Percentiles rank a stretch among this genome's conserved stretches.
These are phyloP conservation scores for Rhypophila decipiens DNA, from an alignment of 495 filamentous ascomycete genomes.

Conservation along the genomic window DNA sequence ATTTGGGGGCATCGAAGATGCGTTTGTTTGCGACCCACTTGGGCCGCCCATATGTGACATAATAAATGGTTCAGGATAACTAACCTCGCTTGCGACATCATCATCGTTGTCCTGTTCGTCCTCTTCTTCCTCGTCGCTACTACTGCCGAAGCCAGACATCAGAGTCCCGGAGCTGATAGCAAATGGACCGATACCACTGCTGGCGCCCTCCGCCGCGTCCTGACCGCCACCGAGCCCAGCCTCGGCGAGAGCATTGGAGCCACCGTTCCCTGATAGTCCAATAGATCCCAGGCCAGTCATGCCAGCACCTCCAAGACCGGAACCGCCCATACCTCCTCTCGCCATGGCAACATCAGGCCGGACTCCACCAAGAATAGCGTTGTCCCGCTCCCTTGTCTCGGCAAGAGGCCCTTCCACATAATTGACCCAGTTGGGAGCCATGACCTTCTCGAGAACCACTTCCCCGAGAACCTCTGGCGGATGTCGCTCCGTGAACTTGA, in stretches of 20 bases:
- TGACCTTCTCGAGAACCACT: slow-evolving; percentile 78
- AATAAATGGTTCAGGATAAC: slow-evolving; percentile 16
- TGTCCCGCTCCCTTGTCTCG: slow-evolving; percentile 92
- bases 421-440: slow-evolving; percentile 81
- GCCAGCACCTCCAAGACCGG: slow-evolving; percentile 32
- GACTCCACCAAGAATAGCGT: slow-evolving; percentile 95
- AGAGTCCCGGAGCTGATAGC: slow-evolving; percentile 61
- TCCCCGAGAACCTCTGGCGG: slow-evolving; percentile 81
- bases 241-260: slow-evolving; percentile 66
- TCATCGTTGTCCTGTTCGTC: slow-evolving; percentile 84
- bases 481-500: slow-evolving; percentile 95
- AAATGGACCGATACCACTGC: slow-evolving; percentile 60
- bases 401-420: slow-evolving; percentile 94
- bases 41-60: neutral
- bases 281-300: slow-evolving; percentile 39
- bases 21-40: too few relatives aligned
- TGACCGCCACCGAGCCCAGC: slow-evolving; percentile 67
- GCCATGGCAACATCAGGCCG: slow-evolving; percentile 75
- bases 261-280: slow-evolving; percentile 42
- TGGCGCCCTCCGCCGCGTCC: slow-evolving; percentile 63
- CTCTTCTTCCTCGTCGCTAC: slow-evolving; percentile 94
- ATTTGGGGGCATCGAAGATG: too few relatives aligned
- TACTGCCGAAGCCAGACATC: slow-evolving; percentile 92
- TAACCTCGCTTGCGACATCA: slow-evolving; percentile 49
- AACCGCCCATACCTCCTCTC: slow-evolving; percentile 28